A percentile compares a stretch with the other conserved stretches of the same genome.
phyloP scores from a whole-genome alignment of 169 alveolate genomes.

The Cryptosporidium canis region DNA sequence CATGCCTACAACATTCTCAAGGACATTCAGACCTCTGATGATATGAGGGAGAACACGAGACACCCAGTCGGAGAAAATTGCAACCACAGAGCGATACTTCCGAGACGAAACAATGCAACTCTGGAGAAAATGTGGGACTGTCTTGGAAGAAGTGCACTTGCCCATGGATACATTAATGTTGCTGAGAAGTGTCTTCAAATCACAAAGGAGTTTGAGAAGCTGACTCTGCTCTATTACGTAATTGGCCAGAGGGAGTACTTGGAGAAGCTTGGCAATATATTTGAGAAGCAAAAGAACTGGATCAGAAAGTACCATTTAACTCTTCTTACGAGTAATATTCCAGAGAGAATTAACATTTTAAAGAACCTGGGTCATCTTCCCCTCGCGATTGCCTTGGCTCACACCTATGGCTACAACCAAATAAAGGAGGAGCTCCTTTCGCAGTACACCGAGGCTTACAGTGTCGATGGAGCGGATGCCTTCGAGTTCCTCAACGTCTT shows the following conservation, averaged over 20 bases:
- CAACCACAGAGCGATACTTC: slow-evolving; percentile 53
- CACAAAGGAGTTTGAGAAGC: slow-evolving; percentile 48
- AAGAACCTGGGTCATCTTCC: slow-evolving; percentile 42
- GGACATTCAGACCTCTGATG: slow-evolving; percentile 77
- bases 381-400: slow-evolving; percentile 56
- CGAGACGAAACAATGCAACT: slow-evolving; percentile 20
- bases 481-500: slow-evolving; percentile 38
- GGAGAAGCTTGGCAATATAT: slow-evolving; percentile 45
- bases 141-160: slow-evolving; percentile 49
- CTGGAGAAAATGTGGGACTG: slow-evolving; percentile 62
- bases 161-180: slow-evolving; percentile 56
- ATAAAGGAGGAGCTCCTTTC: slow-evolving; percentile 52
- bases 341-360: slow-evolving; percentile 45
- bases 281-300: slow-evolving; percentile 67
- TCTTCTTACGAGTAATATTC: slow-evolving; percentile 35
- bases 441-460: slow-evolving; percentile 40
- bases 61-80: background rate
- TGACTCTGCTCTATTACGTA: slow-evolving; percentile 43
- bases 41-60: slow-evolving; percentile 35
- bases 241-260: slow-evolving; percentile 65
- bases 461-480: slow-evolving; percentile 60
- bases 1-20: slow-evolving; percentile 81
- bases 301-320: slow-evolving; percentile 52
- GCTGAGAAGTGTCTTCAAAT: slow-evolving; percentile 70
- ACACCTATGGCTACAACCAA: slow-evolving; percentile 58